Percentiles rank a stretch among this genome's conserved stretches.
Conservation (phyloP, 2,329 filamentous ascomycete species). For the Penicillium paneum region DNA sequence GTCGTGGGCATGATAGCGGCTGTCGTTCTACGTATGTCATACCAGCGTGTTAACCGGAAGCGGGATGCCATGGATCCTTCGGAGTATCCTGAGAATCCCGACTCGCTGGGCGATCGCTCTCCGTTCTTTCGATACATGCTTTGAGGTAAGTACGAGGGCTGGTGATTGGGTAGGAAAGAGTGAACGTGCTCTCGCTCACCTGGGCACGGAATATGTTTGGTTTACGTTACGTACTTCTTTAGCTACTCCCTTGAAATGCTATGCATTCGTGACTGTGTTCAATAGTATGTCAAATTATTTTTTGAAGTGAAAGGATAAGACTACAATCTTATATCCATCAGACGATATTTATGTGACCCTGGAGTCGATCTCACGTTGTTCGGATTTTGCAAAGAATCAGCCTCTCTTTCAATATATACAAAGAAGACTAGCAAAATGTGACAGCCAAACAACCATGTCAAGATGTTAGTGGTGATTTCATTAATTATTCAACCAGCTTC, state of each 20-base stretch:
- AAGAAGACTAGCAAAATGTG: background rate
- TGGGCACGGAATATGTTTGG: background rate
- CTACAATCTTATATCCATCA: no score
- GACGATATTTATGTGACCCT: no score
- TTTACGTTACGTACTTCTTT: background rate
- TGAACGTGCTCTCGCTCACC: background rate
- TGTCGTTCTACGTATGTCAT: conserved; percentile 49
- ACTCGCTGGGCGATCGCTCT: conserved; percentile 59
- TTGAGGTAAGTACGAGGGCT: conserved; percentile 21
- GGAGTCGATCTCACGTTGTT: background rate
- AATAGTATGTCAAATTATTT: no score
- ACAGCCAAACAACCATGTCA: no score
- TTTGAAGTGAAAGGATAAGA: no score
- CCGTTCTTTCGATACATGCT: conserved; percentile 62
- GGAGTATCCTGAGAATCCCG: conserved; percentile 52
- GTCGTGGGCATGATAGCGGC: conserved; percentile 46
- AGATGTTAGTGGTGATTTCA: background rate
- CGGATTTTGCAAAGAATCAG: background rate
- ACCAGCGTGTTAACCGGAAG: conserved; percentile 58
- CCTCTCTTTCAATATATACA: background rate
- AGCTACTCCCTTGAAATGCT: background rate
- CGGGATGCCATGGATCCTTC: conserved; percentile 48
- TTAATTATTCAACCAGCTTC: background rate
- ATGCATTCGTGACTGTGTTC: no score
- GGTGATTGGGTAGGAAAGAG: background rate